Evolutionary conservation across 352 stramenopile species (phyloP).

Genomic region (Sclerospora graminicola): DNA sequence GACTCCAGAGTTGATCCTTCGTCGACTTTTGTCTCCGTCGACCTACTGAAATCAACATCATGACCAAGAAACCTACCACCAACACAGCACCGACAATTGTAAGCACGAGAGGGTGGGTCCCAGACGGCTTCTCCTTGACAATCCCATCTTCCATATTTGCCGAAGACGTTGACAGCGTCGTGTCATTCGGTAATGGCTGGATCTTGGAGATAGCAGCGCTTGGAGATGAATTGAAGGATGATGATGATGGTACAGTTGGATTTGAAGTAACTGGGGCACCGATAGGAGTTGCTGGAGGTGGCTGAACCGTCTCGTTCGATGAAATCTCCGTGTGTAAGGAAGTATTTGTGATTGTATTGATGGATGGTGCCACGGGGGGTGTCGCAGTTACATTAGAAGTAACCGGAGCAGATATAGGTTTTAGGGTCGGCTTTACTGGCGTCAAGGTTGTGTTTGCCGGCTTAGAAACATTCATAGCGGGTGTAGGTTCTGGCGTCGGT

Average conservation of each 20-base stretch:
- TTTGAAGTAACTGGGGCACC: too few relatives aligned
- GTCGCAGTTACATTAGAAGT: conserved; percentile 5
- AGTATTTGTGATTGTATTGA: neutral
- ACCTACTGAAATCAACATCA: conserved; percentile 50
- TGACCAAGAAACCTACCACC: conserved; percentile 59
- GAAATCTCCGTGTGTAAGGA: conserved; percentile 3
- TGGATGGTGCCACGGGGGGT: too few relatives aligned
- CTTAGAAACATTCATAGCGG: neutral
- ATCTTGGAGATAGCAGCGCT: conserved; percentile 3
- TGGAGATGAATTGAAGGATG: neutral
- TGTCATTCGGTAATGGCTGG: conserved; percentile 9
- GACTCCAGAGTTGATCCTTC: conserved; percentile 53
- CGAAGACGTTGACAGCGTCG: conserved; percentile 8
- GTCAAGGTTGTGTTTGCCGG: conserved; percentile 3
- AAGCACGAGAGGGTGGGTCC: conserved; percentile 56
- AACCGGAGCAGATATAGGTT: neutral
- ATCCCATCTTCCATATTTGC: conserved; percentile 4
- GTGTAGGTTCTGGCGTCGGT: conserved; percentile 1
- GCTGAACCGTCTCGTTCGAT: neutral
- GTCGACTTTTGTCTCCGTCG: conserved; percentile 42
- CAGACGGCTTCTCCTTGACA: conserved; percentile 16
- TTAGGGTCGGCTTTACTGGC: conserved; percentile 2
- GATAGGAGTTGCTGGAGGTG: too few relatives aligned
- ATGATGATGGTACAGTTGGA: too few relatives aligned
- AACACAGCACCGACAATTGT: conserved; percentile 63